A percentile compares a stretch with the other conserved stretches of the same genome.
phyloP scores from a whole-genome alignment of 2,329 filamentous ascomycete genomes.

The Mycosphaerella sp. region DNA sequence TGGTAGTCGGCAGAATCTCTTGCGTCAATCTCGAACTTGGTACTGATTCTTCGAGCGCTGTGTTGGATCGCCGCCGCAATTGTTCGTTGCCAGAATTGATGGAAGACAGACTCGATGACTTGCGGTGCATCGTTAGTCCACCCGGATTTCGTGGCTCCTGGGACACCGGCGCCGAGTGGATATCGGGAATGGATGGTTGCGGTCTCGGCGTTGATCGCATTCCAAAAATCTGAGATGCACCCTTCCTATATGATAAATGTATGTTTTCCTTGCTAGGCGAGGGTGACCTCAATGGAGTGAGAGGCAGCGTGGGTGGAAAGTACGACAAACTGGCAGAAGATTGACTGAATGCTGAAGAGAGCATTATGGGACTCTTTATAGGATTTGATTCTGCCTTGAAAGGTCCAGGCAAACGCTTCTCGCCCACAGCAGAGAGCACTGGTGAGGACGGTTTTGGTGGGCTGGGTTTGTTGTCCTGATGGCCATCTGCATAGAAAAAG shows the following conservation, averaged over 20 bases:
- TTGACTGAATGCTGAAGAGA: constrained; percentile 32
- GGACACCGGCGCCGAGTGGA: neutral
- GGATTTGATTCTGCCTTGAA: constrained; percentile 18
- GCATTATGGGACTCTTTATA: constrained; percentile 27
- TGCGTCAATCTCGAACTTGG: constrained; percentile 21
- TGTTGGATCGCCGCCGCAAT: constrained; percentile 31
- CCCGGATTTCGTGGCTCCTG: constrained; percentile 16
- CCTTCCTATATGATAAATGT: constrained; percentile 46
- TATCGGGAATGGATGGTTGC: constrained; percentile 9
- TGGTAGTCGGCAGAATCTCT: constrained; percentile 12
- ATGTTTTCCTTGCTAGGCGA: constrained; percentile 45
- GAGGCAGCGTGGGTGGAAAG: constrained; percentile 26
- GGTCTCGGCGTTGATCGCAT: constrained; percentile 22
- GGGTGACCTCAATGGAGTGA: constrained; percentile 33
- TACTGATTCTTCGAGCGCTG: constrained; percentile 19
- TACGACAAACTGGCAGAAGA: constrained; percentile 30
- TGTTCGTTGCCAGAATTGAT: constrained; percentile 38
- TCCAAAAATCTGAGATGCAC: constrained; percentile 45
- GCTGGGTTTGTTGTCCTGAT: constrained; percentile 37
- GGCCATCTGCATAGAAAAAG: constrained; percentile 50
- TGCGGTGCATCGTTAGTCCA: constrained; percentile 22
- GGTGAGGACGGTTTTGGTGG: constrained; percentile 37
- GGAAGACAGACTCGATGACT: constrained; percentile 41
- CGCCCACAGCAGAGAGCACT: constrained; percentile 32
- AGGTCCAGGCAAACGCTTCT: constrained; percentile 21